Percentiles rank a stretch among this genome's conserved stretches.
Evolutionary conservation across 805 yeast genomes (phyloP).

Genomic region (Nakazawaea populi): DNA sequence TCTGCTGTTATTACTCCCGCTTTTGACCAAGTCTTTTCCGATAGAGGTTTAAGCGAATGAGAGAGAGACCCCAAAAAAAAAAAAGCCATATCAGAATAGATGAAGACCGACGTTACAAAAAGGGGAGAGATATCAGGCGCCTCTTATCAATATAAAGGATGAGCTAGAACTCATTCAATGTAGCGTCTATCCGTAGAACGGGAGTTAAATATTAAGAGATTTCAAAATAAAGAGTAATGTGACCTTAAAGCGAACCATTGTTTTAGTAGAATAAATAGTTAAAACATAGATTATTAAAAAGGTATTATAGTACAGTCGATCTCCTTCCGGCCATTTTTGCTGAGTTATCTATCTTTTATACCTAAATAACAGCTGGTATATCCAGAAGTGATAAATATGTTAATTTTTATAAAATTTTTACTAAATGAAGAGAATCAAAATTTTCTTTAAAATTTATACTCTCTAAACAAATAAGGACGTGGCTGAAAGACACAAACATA

Average conservation of each 20-base stretch:
- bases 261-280: background rate
- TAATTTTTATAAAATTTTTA: conserved; percentile 17
- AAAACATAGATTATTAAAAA: conserved; percentile 10
- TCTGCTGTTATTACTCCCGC: too few species aligned
- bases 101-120: too few species aligned
- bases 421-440: background rate
- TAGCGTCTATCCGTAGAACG: too few species aligned
- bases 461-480: background rate
- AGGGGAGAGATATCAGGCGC: too few species aligned
- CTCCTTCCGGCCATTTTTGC: conserved; percentile 39
- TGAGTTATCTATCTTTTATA: conserved; percentile 23
- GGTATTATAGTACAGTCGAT: conserved; percentile 12
- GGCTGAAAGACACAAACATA: background rate
- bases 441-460: background rate
- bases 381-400: conserved; percentile 27
- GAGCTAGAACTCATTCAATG: too few species aligned
- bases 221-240: background rate
- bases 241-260: conserved; percentile 12
- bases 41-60: too few species aligned
- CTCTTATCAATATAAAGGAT: too few species aligned
- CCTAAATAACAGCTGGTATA: conserved; percentile 30
- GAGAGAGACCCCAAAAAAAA: too few species aligned
- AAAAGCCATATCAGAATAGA: too few species aligned
- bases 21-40: too few species aligned
- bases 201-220: too few species aligned